A percentile compares a stretch with the other conserved stretches of the same genome.
Conservation (phyloP, 2,329 filamentous ascomycete genomes). For the Alternaria consortialis region DNA sequence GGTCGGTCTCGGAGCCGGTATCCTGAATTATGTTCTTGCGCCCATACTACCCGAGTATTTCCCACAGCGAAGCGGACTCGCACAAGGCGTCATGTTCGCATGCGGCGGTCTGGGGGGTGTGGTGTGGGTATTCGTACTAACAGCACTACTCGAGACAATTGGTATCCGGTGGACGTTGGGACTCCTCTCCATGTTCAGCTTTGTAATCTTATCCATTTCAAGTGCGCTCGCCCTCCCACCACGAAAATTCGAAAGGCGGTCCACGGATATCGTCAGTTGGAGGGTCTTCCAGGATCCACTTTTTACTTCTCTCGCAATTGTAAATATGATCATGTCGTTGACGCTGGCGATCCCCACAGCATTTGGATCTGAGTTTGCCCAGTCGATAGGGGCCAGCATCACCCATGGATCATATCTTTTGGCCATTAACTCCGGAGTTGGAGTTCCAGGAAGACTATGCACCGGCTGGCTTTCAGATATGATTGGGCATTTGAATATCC, state of each 20-base stretch:
- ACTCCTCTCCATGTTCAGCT: slow-evolving; percentile 50
- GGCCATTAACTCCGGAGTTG: slow-evolving; percentile 58
- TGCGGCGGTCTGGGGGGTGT: slow-evolving; percentile 29
- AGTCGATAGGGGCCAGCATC: slow-evolving; percentile 55
- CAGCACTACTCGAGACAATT: slow-evolving; percentile 53
- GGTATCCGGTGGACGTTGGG: slow-evolving; percentile 59
- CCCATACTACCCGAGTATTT: slow-evolving; percentile 62
- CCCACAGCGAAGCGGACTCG: slow-evolving; percentile 54
- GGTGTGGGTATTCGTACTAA: slow-evolving; percentile 35
- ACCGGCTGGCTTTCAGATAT: slow-evolving; percentile 59
- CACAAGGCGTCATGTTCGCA: slow-evolving; percentile 28
- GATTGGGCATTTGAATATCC: slow-evolving; percentile 59
- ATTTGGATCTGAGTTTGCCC: slow-evolving; percentile 60
- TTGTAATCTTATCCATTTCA: slow-evolving; percentile 52
- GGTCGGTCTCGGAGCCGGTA: slow-evolving; percentile 56
- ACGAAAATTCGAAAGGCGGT: slow-evolving; percentile 51
- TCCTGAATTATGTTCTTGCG: slow-evolving; percentile 57
- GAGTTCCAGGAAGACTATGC: slow-evolving; percentile 56
- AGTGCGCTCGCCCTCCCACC: slow-evolving; percentile 47
- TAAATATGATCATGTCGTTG: slow-evolving; percentile 52
- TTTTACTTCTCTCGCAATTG: slow-evolving; percentile 55
- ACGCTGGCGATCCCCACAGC: slow-evolving; percentile 59
- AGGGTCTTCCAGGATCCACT: slow-evolving; percentile 50
- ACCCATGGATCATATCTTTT: slow-evolving; percentile 56
- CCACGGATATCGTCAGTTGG: slow-evolving; percentile 52